A percentile compares a stretch with the other conserved stretches of the same genome.
phyloP scores from a whole-genome alignment of 352 stramenopile species.

The Labyrinthula sp. region DNA sequence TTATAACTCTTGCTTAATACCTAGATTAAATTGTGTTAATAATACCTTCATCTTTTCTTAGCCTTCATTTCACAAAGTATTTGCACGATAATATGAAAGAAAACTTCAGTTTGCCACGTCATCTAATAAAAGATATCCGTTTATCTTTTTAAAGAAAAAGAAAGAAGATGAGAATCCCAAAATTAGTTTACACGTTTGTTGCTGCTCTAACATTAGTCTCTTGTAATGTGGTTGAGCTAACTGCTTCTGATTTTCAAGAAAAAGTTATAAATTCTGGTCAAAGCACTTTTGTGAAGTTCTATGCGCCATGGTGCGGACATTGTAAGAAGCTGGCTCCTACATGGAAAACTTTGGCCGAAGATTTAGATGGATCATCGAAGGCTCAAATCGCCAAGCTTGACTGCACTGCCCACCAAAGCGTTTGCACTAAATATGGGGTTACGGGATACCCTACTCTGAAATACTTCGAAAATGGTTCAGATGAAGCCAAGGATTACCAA shows the following conservation, averaged over 20 bases:
- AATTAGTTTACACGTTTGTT: not conserved
- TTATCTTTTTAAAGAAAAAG: not conserved
- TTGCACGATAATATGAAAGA: no score
- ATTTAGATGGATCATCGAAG: constrained; percentile 21
- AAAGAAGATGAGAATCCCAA: not conserved
- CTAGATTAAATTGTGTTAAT: no score
- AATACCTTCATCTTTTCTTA: no score
- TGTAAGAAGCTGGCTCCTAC: constrained; percentile 32
- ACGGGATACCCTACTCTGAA: constrained; percentile 33
- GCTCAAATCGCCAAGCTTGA: constrained; percentile 33
- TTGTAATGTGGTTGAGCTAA: constrained; percentile 8
- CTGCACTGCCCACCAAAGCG: constrained; percentile 28
- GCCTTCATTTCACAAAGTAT: no score
- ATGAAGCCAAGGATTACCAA: constrained; percentile 5
- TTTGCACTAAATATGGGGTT: constrained; percentile 31
- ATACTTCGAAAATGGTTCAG: constrained; percentile 27
- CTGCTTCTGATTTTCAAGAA: constrained; percentile 16
- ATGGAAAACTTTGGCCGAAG: constrained; percentile 15
- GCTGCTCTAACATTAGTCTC: not conserved
- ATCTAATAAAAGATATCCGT: no score
- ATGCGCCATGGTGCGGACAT: constrained; percentile 33
- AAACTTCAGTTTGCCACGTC: no score
- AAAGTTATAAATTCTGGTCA: constrained; percentile 29
- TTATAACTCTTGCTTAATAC: no score
- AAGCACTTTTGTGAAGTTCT: constrained; percentile 33